Percentiles rank a stretch among this genome's conserved stretches.
Evolutionary conservation across 352 stramenopile species (phyloP).

Genomic region (Pythium dissotocum): DNA sequence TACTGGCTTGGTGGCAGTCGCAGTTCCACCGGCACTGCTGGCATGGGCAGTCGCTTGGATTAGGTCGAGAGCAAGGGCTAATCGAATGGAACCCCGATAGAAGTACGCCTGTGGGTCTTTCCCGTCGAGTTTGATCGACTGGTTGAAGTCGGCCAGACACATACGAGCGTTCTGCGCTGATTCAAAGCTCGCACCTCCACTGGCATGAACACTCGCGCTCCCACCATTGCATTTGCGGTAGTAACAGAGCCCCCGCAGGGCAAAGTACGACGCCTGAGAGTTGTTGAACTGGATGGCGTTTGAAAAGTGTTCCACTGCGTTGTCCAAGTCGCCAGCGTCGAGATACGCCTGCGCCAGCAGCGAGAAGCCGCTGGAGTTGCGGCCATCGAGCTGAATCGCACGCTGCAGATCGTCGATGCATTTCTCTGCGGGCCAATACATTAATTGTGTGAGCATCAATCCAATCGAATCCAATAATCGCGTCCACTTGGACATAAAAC

Average conservation of each 20-base stretch:
- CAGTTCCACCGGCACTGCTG: not conserved
- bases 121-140: slow-evolving; percentile 70
- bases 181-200: not conserved
- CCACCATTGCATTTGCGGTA: slow-evolving; percentile 47
- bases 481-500: slow-evolving; percentile 7
- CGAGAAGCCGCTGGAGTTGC: slow-evolving; percentile 62
- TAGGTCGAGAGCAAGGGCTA: slow-evolving; percentile 60
- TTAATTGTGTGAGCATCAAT: not conserved
- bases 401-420: slow-evolving; percentile 76
- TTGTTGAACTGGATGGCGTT: slow-evolving; percentile 69
- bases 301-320: slow-evolving; percentile 58
- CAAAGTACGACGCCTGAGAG: slow-evolving; percentile 59
- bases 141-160: slow-evolving; percentile 71
- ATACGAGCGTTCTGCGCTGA: slow-evolving; percentile 42
- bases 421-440: slow-evolving; percentile 25
- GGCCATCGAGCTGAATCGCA: slow-evolving; percentile 69
- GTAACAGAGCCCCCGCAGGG: slow-evolving; percentile 66
- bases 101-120: slow-evolving; percentile 77
- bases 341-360: slow-evolving; percentile 67
- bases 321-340: slow-evolving; percentile 52
- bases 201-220: not conserved
- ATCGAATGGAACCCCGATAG: slow-evolving; percentile 66
- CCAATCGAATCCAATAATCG: not conserved
- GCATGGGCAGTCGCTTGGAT: slow-evolving; percentile 11
- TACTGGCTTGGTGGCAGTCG: not conserved